Conservation (phyloP, 2,329 filamentous ascomycete genomes). For the Fusarium sp. region DNA sequence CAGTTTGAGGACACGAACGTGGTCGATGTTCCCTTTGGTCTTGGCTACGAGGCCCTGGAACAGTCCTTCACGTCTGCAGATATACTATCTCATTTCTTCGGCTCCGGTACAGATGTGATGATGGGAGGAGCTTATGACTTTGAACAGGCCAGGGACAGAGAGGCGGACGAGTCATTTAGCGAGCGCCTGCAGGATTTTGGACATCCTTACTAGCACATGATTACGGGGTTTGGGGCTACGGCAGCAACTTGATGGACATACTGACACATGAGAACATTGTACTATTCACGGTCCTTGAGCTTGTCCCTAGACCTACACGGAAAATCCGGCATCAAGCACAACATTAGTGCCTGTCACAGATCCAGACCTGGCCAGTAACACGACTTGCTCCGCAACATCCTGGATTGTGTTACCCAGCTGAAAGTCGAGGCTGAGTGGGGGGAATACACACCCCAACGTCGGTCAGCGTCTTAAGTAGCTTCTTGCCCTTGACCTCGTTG, state of each 20-base stretch:
- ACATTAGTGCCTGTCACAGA: not conserved
- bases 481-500: too few species aligned
- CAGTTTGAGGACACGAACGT: not conserved
- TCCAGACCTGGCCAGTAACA: not conserved
- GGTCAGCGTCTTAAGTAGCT: too few species aligned
- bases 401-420: not conserved
- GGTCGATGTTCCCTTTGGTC: not conserved
- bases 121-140: not conserved
- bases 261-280: not conserved
- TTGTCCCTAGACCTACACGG: not conserved
- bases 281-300: not conserved
- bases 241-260: not conserved
- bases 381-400: not conserved
- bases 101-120: not conserved
- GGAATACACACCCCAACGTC: too few species aligned
- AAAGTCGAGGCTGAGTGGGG: too few species aligned
- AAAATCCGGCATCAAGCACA: not conserved
- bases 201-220: not conserved
- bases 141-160: not conserved
- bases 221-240: not conserved
- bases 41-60: not conserved
- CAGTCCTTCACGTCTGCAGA: not conserved
- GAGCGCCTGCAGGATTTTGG: not conserved
- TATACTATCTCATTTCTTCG: not conserved
- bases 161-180: not conserved